These are phyloP conservation scores for Sicyos edulis DNA, from an alignment of 306 rosid species.

Conservation along the genomic window DNA sequence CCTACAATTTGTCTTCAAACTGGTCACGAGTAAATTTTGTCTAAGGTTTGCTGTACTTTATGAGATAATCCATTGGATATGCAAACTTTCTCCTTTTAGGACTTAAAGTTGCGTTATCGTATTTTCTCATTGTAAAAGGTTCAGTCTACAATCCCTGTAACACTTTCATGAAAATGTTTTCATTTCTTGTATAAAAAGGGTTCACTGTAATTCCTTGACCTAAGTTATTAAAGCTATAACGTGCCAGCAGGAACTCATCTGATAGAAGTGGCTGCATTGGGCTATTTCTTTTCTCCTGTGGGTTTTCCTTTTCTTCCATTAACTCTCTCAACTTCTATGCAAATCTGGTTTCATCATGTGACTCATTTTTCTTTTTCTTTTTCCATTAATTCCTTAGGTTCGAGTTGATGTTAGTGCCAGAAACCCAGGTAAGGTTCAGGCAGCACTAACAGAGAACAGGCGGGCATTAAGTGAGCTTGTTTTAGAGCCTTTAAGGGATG, in stretches of 20 bases:
- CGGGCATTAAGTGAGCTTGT: conserved; percentile 69
- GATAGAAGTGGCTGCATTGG: conserved; percentile 82
- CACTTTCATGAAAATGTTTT: no score
- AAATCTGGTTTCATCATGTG: background rate
- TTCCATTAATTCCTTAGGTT: conserved; percentile 39
- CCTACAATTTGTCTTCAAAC: background rate
- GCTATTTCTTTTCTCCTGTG: conserved; percentile 91
- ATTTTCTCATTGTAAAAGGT: no score
- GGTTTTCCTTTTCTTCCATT: conserved; percentile 15
- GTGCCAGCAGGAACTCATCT: conserved; percentile 97
- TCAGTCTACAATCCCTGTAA: no score
- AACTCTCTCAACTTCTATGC: background rate
- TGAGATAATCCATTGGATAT: no score
- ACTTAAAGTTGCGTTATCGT: no score
- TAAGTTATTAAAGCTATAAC: conserved; percentile 53
- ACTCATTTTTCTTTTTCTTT: conserved; percentile 13
- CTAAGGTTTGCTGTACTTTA: conserved; percentile 9
- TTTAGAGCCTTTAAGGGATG: conserved; percentile 80
- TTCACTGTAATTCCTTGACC: conserved; percentile 38
- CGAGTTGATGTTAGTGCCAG: conserved; percentile 99
- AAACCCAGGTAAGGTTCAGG: conserved; percentile 94
- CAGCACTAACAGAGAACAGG: conserved; percentile 86
- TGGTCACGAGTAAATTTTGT: conserved; percentile 18
- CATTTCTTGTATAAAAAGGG: no score
- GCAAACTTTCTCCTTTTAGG: no score